phyloP scores from a whole-genome alignment of 768 basidiomycete species.

The Amanita brunnescens region DNA sequence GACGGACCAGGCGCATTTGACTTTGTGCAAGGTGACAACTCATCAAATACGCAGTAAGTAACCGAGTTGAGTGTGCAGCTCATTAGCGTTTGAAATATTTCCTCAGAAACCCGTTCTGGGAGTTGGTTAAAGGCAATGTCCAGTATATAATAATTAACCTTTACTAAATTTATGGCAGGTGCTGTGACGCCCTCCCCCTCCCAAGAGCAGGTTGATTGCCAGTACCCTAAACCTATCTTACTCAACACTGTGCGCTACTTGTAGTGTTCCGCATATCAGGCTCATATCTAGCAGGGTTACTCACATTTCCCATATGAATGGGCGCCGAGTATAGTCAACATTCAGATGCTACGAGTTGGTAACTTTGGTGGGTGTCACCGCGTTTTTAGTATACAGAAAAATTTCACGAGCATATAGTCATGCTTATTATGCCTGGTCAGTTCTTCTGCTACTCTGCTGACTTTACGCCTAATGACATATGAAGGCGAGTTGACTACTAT shows the following conservation, averaged over 20 bases:
- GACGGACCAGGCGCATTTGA: slow-evolving; percentile 78
- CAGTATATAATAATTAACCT: slow-evolving; percentile 1
- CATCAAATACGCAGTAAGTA: slow-evolving; percentile 46
- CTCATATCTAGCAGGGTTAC: slow-evolving; percentile 39
- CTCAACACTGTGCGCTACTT: slow-evolving; percentile 51
- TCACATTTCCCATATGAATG: slow-evolving; percentile 64
- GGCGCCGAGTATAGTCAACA: slow-evolving; percentile 64
- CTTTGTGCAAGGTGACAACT: slow-evolving; percentile 68
- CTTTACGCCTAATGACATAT: background rate
- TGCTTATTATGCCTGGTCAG: slow-evolving; percentile 62
- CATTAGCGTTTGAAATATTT: background rate
- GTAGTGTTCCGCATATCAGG: slow-evolving; percentile 2
- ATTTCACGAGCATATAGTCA: slow-evolving; percentile 29
- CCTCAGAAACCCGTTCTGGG: slow-evolving; percentile 69
- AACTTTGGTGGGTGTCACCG: slow-evolving; percentile 40
- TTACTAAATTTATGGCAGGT: slow-evolving; percentile 23
- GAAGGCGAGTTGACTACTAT: slow-evolving; percentile 72
- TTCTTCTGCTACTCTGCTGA: slow-evolving; percentile 8
- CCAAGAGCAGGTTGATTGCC: slow-evolving; percentile 57
- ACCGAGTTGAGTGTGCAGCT: slow-evolving; percentile 3
- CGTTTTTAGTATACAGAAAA: background rate
- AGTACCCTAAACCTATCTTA: slow-evolving; percentile 70
- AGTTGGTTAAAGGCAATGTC: slow-evolving; percentile 58
- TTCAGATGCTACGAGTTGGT: slow-evolving; percentile 72
- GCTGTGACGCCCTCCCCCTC: slow-evolving; percentile 59